Conservation (phyloP, 345 rosid genomes). For the Citrus cavaleriei region DNA sequence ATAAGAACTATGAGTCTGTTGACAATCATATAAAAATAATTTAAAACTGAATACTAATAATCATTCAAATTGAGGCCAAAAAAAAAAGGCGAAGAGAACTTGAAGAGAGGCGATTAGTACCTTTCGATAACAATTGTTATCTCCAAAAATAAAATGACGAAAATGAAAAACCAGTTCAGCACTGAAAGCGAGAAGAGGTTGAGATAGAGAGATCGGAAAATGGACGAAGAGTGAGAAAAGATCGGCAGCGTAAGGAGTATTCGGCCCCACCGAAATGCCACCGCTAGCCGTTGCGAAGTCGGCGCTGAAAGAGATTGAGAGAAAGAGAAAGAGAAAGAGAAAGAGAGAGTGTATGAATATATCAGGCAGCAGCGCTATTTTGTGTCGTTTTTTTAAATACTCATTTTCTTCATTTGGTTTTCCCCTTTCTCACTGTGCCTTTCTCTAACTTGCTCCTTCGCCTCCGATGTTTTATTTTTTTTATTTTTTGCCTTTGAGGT, state of each 20-base stretch:
- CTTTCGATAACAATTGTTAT: conserved; percentile 3
- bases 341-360: background rate
- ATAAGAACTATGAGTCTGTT: background rate
- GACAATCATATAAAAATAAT: background rate
- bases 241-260: conserved; percentile 5
- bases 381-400: conserved; percentile 2
- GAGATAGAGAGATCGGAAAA: conserved; percentile 2
- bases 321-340: background rate
- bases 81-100: background rate
- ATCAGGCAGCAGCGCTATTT: background rate
- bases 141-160: background rate
- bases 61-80: background rate
- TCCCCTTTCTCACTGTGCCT: background rate
- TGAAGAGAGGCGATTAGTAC: conserved; percentile 7
- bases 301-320: conserved; percentile 28
- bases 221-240: background rate
- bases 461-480: background rate
- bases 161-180: background rate
- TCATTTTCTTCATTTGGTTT: background rate
- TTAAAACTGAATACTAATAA: background rate
- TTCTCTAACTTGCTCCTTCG: background rate
- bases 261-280: conserved; percentile 29
- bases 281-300: conserved; percentile 43
- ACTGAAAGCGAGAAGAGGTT: background rate
- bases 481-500: background rate